These are phyloP conservation scores for Daldinia eschscholtzii DNA, from an alignment of 2,329 filamentous ascomycete genomes.

Conservation along the genomic window DNA sequence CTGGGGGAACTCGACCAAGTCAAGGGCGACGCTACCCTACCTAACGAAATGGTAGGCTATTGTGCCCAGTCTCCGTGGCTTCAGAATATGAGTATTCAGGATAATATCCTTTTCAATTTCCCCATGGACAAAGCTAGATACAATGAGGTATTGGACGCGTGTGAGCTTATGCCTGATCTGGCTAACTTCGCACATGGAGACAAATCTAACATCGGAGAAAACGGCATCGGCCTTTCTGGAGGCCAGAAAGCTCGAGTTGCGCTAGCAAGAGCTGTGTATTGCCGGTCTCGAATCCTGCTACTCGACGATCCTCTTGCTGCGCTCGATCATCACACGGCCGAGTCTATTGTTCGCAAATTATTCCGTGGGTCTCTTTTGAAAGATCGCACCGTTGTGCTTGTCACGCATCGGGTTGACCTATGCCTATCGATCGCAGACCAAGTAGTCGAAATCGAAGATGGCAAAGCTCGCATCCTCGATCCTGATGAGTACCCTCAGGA, in stretches of 20 bases:
- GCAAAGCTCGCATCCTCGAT: conserved; percentile 65
- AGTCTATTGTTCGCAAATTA: conserved; percentile 70
- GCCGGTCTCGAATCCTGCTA: conserved; percentile 67
- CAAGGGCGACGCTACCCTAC: conserved; percentile 62
- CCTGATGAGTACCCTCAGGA: conserved; percentile 59
- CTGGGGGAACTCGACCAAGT: conserved; percentile 76
- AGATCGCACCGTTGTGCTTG: conserved; percentile 79
- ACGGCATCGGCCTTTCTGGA: conserved; percentile 72
- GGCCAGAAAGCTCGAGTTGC: conserved; percentile 74
- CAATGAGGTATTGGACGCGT: conserved; percentile 70
- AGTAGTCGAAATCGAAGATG: conserved; percentile 76
- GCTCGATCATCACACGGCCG: conserved; percentile 72
- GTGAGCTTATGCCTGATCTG: conserved; percentile 69
- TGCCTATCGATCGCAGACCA: conserved; percentile 80
- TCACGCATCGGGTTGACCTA: conserved; percentile 84
- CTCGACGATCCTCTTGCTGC: conserved; percentile 74
- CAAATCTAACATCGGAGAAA: conserved; percentile 70
- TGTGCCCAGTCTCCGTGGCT: conserved; percentile 74
- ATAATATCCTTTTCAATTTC: conserved; percentile 74
- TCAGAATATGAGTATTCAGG: conserved; percentile 73
- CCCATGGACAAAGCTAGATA: conserved; percentile 68
- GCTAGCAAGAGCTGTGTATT: conserved; percentile 73
- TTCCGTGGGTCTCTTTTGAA: conserved; percentile 71
- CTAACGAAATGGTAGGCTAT: conserved; percentile 66
- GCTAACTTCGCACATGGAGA: conserved; percentile 69